Evolutionary conservation across 805 yeast genomes (phyloP), one percentile per base, ranked within the genome.

Genomic region (Candida nitratophila): DNA sequence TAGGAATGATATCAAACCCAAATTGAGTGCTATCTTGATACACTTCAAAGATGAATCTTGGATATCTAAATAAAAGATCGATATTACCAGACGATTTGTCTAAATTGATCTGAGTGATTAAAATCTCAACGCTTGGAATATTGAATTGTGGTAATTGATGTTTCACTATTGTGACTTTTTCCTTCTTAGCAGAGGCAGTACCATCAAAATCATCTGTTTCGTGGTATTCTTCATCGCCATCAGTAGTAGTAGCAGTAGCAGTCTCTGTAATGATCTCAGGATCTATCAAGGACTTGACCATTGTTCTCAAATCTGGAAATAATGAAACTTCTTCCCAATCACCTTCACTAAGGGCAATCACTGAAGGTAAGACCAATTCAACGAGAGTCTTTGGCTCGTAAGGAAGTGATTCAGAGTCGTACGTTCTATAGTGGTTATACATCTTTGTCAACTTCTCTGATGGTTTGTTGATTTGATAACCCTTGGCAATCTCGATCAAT

Each of bases 1-100:
- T 64, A 0, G 90, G 86, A 4, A 79, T 79, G 1, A 96, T 86
- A 43, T 79, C 83, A 42, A 86, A 77, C 3, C 70, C 75, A 3
- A 76, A 76, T 9, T 68, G 62, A 15, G 67, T 62, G 41, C 71
- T 68, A 14, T 71, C 71, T 37, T 69, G 60, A 59, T 81, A 87
- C 15, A 82, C 78, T 51, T 81, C 81, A 57, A 83, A 74, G 19
- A 77, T 64, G 36, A 70, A 66, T 55, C 86, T 72, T 48, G 90
- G 83, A 36, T 69, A 67, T 45, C 66, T 65, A 93, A 93, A 86
- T 61, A 84, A 68, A 44, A 70, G 66, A 57, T 86, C 93, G 40
- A 83, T 69, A 40, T 73, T 71, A 4, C 80, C 80, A 4, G 57
- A 41, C n/a, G 68, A 64, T 15, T 54, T 62, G 47, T 64, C 64